Conservation (phyloP, 164 flowering plant genomes). For the Vitis cinerea region DNA sequence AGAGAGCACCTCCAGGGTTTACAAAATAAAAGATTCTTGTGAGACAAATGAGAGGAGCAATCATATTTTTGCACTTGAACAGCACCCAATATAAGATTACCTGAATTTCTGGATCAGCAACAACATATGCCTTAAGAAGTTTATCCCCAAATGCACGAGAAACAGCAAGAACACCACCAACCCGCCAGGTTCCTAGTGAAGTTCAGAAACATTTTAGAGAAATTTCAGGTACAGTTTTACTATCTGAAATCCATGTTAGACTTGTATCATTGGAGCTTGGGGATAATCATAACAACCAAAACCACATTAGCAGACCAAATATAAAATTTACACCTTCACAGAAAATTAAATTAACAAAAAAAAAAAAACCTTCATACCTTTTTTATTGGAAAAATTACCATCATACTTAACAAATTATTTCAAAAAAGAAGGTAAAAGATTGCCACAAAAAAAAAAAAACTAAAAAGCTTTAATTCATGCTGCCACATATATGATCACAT, state of each 20-base stretch:
- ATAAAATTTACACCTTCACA: not conserved
- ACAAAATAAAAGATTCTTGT: no score
- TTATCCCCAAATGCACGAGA: slow-evolving; percentile 95
- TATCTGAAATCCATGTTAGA: not conserved
- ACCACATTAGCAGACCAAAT: not conserved
- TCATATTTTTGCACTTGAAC: not conserved
- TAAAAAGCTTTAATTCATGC: no score
- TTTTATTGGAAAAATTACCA: not conserved
- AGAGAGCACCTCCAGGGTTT: no score
- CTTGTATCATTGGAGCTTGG: not conserved
- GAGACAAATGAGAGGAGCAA: no score
- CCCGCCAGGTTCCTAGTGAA: slow-evolving; percentile 80
- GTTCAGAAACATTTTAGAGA: slow-evolving; percentile 7
- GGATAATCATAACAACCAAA: not conserved
- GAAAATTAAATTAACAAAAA: not conserved
- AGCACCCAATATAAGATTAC: slow-evolving; percentile 21
- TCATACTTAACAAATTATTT: not conserved
- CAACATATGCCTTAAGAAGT: slow-evolving; percentile 70
- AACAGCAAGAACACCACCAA: slow-evolving; percentile 87
- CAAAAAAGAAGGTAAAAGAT: not conserved
- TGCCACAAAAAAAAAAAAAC: no score
- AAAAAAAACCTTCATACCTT: not conserved
- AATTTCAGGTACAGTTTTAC: no score
- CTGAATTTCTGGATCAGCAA: slow-evolving; percentile 92
- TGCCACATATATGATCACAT: no score